A percentile compares a stretch with the other conserved stretches of the same genome.
Evolutionary conservation across 306 rosid genomes (phyloP).

Genomic region (Cajanus cajan): DNA sequence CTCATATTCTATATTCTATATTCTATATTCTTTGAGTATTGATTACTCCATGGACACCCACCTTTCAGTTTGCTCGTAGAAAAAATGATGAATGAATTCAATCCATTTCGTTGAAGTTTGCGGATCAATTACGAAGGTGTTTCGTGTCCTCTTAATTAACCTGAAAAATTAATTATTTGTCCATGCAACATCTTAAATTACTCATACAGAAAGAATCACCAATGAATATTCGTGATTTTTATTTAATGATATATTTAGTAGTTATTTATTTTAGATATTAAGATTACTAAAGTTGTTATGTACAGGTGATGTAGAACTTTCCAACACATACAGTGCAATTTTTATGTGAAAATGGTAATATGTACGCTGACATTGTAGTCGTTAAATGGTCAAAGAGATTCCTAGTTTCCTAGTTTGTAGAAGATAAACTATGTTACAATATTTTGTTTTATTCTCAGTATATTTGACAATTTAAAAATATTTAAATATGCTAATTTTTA

Average conservation of each 20-base stretch:
- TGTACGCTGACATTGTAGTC: not conserved
- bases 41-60: conserved; percentile 31
- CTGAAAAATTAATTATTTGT: not conserved
- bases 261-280: not conserved
- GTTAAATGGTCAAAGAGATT: not conserved
- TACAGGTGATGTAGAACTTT: not conserved
- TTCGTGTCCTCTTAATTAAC: conserved; percentile 17
- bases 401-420: not conserved
- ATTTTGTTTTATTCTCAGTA: not conserved
- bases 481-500: not conserved
- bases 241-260: not conserved
- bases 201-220: not conserved
- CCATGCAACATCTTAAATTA: not conserved
- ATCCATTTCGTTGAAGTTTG: conserved; percentile 28
- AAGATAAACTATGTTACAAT: not conserved
- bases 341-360: not conserved
- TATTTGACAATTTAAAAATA: not conserved
- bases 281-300: not conserved
- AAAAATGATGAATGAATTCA: conserved; percentile 5
- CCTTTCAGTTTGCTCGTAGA: not conserved
- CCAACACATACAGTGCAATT: not conserved
- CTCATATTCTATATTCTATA: not conserved
- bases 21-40: conserved; percentile 39
- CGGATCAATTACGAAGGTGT: conserved; percentile 9
- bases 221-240: not conserved